Evolutionary conservation across 2,329 filamentous ascomycete genomes (phyloP).

Genomic region (Harringtonia lauricola): DNA sequence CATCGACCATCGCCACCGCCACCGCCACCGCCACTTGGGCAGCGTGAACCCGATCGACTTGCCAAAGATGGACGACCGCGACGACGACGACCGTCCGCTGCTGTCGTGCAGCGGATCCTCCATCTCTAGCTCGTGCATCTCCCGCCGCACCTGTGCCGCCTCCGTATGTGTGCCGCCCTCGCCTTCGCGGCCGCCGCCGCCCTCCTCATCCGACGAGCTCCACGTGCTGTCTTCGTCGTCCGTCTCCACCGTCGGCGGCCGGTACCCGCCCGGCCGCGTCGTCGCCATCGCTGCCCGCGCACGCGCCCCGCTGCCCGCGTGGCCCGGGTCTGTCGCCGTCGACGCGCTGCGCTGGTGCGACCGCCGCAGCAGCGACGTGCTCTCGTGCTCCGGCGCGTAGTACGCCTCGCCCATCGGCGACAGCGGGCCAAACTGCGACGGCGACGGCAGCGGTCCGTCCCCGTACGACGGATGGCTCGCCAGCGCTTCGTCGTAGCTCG

Average conservation of each 20-base stretch:
- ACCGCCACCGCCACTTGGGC: slow-evolving; percentile 43
- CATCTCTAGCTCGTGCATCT: slow-evolving; percentile 84
- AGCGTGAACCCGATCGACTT: slow-evolving; percentile 45
- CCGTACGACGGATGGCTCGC: slow-evolving; percentile 24
- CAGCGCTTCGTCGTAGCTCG: slow-evolving; percentile 72
- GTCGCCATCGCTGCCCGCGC: slow-evolving; percentile 20
- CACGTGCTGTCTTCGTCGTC: slow-evolving; percentile 55
- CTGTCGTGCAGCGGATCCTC: slow-evolving; percentile 50
- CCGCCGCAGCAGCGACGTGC: slow-evolving; percentile 58
- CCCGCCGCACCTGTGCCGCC: slow-evolving; percentile 59
- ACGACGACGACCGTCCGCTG: slow-evolving; percentile 16
- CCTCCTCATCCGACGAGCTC: slow-evolving; percentile 34
- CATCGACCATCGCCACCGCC: slow-evolving; percentile 34
- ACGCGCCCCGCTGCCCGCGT: too few species aligned
- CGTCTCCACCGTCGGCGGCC: slow-evolving; percentile 67
- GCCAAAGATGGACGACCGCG: slow-evolving; percentile 32
- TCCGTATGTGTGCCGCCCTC: slow-evolving; percentile 37
- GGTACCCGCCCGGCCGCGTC: slow-evolving; percentile 49
- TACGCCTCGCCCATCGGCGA: slow-evolving; percentile 49
- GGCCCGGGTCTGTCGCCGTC: slow-evolving; percentile 17
- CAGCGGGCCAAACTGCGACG: slow-evolving; percentile 30
- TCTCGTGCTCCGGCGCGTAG: slow-evolving; percentile 59
- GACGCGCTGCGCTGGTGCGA: slow-evolving; percentile 30
- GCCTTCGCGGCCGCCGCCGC: slow-evolving; percentile 19
- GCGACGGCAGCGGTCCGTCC: slow-evolving; percentile 6